Conservation (phyloP, 2,329 filamentous ascomycete genomes). For the Alternaria sp. region DNA sequence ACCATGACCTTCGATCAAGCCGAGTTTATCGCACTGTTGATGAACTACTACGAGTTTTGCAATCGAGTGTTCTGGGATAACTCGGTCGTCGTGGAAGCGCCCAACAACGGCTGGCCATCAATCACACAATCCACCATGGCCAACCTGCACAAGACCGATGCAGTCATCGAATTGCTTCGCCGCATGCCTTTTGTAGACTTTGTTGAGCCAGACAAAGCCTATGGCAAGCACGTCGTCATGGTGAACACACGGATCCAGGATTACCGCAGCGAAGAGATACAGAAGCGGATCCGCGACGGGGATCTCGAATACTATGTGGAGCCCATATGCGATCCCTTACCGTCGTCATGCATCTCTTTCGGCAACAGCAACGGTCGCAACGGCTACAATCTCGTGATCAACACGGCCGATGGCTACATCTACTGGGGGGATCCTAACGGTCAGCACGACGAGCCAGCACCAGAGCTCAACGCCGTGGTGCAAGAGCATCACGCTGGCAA, state of each 20-base stretch:
- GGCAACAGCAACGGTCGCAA: background rate
- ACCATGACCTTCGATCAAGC: background rate
- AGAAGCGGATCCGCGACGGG: background rate
- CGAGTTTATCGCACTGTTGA: background rate
- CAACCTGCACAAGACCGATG: background rate
- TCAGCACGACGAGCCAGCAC: background rate
- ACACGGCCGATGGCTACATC: background rate
- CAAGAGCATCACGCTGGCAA: background rate
- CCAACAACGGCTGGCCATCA: background rate
- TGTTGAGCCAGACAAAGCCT: background rate
- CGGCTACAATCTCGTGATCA: background rate
- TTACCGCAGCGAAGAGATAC: background rate
- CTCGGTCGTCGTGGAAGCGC: rapidly evolving
- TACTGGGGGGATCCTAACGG: background rate
- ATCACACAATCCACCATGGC: background rate
- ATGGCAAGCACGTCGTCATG: background rate
- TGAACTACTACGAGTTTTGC: background rate
- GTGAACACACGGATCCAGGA: background rate
- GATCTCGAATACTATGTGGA: background rate
- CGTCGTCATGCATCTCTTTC: background rate
- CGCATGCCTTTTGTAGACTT: background rate
- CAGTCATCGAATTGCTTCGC: background rate
- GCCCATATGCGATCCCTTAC: background rate
- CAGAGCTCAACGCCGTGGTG: background rate
- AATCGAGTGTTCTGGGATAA: background rate